These are phyloP conservation scores for Jackrogersella minutella DNA, from an alignment of 495 filamentous ascomycete species.

Conservation along the genomic window DNA sequence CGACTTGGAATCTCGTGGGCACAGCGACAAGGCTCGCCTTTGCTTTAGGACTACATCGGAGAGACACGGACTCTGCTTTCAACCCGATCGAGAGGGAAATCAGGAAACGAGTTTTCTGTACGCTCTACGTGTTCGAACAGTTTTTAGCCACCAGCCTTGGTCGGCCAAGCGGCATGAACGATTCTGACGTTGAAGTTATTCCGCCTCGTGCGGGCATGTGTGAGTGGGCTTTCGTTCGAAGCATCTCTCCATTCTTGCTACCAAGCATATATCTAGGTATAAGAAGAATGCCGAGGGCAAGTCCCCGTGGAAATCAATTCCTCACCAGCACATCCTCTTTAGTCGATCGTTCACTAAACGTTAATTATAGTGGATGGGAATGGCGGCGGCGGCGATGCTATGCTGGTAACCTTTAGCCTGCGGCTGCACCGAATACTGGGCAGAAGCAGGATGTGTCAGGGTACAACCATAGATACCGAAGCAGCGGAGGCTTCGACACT, in stretches of 20 bases:
- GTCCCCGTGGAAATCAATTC: no score
- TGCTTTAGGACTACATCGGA: constrained; percentile 52
- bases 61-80: constrained; percentile 29
- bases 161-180: constrained; percentile 50
- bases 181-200: constrained; percentile 46
- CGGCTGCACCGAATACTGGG: constrained; percentile 18
- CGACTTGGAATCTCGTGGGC: constrained; percentile 53
- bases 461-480: background rate
- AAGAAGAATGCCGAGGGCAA: background rate
- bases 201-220: constrained; percentile 20
- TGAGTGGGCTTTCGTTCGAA: constrained; percentile 4
- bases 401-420: constrained; percentile 7
- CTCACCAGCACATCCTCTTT: no score
- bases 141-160: constrained; percentile 52
- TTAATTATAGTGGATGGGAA: constrained; percentile 7
- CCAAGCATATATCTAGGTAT: background rate
- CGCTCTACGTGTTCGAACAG: constrained; percentile 53
- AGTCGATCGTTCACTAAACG: background rate
- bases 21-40: constrained; percentile 50
- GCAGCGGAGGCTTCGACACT: background rate
- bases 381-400: constrained; percentile 17
- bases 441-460: constrained; percentile 10
- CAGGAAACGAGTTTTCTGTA: constrained; percentile 53
- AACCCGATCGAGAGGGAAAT: constrained; percentile 48
- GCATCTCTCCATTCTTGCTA: background rate